phyloP scores from a whole-genome alignment of 2,329 filamentous ascomycete species.

The Botryosphaeria dothidea region DNA sequence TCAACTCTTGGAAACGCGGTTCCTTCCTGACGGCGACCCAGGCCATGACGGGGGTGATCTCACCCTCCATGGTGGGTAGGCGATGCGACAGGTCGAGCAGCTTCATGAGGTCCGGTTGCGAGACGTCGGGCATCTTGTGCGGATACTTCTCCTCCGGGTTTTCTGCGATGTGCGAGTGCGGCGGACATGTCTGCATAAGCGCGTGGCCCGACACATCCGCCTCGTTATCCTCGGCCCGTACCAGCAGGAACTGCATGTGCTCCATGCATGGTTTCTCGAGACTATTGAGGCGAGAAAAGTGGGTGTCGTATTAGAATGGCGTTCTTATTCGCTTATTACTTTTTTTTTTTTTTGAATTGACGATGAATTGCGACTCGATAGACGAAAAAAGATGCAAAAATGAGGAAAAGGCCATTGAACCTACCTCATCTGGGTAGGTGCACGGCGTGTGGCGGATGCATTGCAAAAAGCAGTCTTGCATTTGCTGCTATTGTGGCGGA shows the following conservation, averaged over 20 bases:
- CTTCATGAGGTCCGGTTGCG: slow-evolving; percentile 70
- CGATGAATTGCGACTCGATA: slow-evolving; percentile 20
- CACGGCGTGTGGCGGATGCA: neutral
- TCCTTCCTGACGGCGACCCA: slow-evolving; percentile 75
- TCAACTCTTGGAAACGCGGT: slow-evolving; percentile 64
- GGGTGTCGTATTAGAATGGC: slow-evolving; percentile 17
- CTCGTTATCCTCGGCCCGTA: slow-evolving; percentile 51
- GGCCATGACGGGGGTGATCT: slow-evolving; percentile 94
- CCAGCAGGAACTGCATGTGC: slow-evolving; percentile 78
- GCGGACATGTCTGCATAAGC: slow-evolving; percentile 89
- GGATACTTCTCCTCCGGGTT: slow-evolving; percentile 59
- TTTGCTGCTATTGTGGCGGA: slow-evolving; percentile 51
- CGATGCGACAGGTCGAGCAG: slow-evolving; percentile 81
- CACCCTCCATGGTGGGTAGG: slow-evolving; percentile 75
- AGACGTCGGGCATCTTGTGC: slow-evolving; percentile 76
- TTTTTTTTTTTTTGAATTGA: slow-evolving; percentile 12
- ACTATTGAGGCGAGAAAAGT: slow-evolving; percentile 44
- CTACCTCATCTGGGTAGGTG: slow-evolving; percentile 18
- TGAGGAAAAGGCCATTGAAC: slow-evolving; percentile 15
- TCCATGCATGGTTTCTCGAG: slow-evolving; percentile 94
- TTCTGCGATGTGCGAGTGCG: slow-evolving; percentile 61
- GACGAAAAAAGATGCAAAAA: slow-evolving; percentile 25
- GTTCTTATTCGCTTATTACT: slow-evolving; percentile 2
- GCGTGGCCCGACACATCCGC: slow-evolving; percentile 82
- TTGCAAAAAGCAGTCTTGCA: slow-evolving; percentile 29